Evolutionary conservation across 2,329 filamentous ascomycete species (phyloP), one percentile per base, ranked within the genome.

Genomic region (Lomentospora prolificans): DNA sequence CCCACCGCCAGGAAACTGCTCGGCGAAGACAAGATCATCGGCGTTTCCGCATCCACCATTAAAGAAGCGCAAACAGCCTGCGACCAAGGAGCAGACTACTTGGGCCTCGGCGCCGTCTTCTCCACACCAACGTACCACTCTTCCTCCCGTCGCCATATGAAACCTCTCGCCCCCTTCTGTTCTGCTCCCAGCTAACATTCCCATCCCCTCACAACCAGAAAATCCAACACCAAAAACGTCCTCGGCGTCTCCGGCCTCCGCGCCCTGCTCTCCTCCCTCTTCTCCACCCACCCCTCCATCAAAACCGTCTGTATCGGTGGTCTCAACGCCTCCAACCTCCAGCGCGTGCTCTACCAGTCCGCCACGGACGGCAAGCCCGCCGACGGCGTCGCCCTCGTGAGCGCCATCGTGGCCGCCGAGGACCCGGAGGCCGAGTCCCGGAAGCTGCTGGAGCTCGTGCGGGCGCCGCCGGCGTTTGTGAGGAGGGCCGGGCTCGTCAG

Each of bases 61-160:
- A 79, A 84, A 5, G 88, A 97, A 72, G 89, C 90, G 3, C 69
- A 84, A 51, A 74, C 71, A 55, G 92, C 91, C 1, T 86, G 87
- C 57, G 72, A 79, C 53, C 80, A 79, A 53, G 90, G 90, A n/a
- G 90, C 91, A 27, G 84, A 94, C 68, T 97, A 97, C 69, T 76
- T 97, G 3, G 94, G 92, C 17, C 84, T 97, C 51, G 92, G 94
- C 25, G 94, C 92, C 1, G 82, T 96, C 60, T 96, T 87, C 70
- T 82, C 90, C 14, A 97, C 92, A 0, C 70, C 82, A 51, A 96
- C 90, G 80, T 88, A 72, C 69, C 76, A 71, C 22, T 31, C 58
- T 46, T 51, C 14, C 24, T 53, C 51, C 56, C 59, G n/a, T n/a
- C n/a, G n/a, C n/a, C n/a, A n/a, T n/a, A n/a, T n/a, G n/a, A 60